These are phyloP conservation scores for Margaritispora aquatica DNA, from an alignment of 495 filamentous ascomycete genomes.

Conservation along the genomic window DNA sequence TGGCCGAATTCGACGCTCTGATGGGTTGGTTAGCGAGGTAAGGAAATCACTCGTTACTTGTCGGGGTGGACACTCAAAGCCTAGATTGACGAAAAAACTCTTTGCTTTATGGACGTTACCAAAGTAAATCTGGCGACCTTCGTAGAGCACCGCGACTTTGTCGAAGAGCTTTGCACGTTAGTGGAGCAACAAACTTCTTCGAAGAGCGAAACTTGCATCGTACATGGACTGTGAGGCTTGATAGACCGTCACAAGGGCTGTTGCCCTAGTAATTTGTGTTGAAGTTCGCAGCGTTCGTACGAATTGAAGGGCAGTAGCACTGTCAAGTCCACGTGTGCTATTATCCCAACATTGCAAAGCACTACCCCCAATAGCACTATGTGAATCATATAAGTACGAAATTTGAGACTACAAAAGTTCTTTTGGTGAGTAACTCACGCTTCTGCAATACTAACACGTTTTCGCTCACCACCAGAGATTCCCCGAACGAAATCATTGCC, in stretches of 20 bases:
- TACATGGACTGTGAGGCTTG: constrained; percentile 31
- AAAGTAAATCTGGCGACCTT: constrained; percentile 60
- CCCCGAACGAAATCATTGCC: constrained; percentile 74
- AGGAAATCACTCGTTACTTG: constrained; percentile 63
- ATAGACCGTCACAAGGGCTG: constrained; percentile 44
- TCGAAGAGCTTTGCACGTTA: constrained; percentile 35
- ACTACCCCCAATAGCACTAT: constrained; percentile 46
- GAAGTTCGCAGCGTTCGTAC: constrained; percentile 35
- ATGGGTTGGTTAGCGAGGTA: constrained; percentile 59
- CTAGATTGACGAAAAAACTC: constrained; percentile 52
- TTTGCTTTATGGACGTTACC: constrained; percentile 50
- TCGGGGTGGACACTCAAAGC: constrained; percentile 44
- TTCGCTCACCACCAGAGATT: constrained; percentile 73
- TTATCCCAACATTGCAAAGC: constrained; percentile 47
- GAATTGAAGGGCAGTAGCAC: constrained; percentile 39
- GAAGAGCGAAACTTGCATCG: constrained; percentile 27
- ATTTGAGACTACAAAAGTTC: neutral
- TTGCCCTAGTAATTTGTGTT: constrained; percentile 36
- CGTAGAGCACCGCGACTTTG: constrained; percentile 55
- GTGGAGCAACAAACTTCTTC: neutral
- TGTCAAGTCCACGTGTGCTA: constrained; percentile 44
- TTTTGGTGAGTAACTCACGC: constrained; percentile 24
- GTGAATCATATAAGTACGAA: neutral
- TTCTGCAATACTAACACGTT: constrained; percentile 75
- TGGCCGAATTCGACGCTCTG: constrained; percentile 49